A percentile compares a stretch with the other conserved stretches of the same genome.
These are phyloP conservation scores for Acacia crassicarpa DNA, from an alignment of 306 rosid genomes.

Conservation along the genomic window DNA sequence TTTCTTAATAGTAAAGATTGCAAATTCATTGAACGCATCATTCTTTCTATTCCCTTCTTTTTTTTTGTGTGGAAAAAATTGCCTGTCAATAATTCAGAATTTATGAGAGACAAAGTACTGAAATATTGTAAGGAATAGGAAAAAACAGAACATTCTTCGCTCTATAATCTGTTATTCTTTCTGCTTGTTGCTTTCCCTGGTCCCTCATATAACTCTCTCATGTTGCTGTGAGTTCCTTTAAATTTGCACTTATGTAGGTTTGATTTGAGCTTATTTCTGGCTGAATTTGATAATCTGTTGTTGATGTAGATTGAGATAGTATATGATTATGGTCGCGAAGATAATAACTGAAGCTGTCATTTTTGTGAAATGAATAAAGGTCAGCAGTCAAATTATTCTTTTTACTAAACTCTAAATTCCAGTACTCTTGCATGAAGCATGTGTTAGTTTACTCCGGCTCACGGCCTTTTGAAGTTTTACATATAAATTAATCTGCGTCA, in stretches of 20 bases:
- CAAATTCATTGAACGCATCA: background rate
- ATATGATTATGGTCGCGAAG: slow-evolving; percentile 86
- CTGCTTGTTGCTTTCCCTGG: background rate
- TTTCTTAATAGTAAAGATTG: background rate
- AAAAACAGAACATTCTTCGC: background rate
- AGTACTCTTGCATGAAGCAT: background rate
- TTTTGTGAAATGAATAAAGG: slow-evolving; percentile 59
- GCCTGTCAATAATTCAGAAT: background rate
- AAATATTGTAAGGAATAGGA: background rate
- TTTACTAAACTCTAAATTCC: slow-evolving; percentile 12
- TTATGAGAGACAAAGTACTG: background rate
- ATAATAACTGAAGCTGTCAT: slow-evolving; percentile 51
- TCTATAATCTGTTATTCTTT: slow-evolving; percentile 1
- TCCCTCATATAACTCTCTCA: slow-evolving; percentile 3
- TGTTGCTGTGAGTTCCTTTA: background rate
- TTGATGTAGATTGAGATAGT: slow-evolving; percentile 79
- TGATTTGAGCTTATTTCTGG: slow-evolving; percentile 28
- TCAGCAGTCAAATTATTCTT: slow-evolving; percentile 32
- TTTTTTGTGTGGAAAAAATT: background rate
- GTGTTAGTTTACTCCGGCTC: background rate
- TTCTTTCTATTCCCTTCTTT: background rate
- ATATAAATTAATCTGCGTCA: background rate
- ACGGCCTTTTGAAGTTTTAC: background rate
- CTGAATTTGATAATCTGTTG: slow-evolving; percentile 26
- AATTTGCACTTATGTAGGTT: background rate